These are phyloP conservation scores for Crithidia expoeki DNA, from an alignment of 208 protist species.

Conservation along the genomic window DNA sequence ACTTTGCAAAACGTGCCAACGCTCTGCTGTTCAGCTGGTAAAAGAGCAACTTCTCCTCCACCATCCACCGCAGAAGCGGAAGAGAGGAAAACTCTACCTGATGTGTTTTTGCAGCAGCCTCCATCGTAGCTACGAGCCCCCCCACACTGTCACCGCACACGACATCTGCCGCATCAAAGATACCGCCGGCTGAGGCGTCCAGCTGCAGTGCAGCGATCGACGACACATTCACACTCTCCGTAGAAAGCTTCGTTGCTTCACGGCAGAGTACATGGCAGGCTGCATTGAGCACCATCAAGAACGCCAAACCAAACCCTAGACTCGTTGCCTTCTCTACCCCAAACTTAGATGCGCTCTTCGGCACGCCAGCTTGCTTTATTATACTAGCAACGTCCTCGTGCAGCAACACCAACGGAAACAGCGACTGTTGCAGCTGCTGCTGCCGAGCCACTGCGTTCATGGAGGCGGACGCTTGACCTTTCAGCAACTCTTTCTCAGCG, in stretches of 20 bases:
- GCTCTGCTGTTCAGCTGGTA: slow-evolving; percentile 22
- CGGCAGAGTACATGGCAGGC: slow-evolving; percentile 46
- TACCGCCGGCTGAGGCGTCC: slow-evolving; percentile 49
- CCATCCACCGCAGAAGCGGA: slow-evolving; percentile 42
- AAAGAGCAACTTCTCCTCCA: slow-evolving; percentile 25
- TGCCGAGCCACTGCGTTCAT: neutral
- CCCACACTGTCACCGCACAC: slow-evolving; percentile 21
- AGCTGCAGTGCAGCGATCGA: slow-evolving; percentile 62
- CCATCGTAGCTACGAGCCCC: slow-evolving; percentile 22
- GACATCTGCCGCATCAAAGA: slow-evolving; percentile 56
- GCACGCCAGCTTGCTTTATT: neutral
- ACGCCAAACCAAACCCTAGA: slow-evolving; percentile 6
- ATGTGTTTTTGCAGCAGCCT: neutral
- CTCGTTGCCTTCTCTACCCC: neutral
- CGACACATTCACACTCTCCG: slow-evolving; percentile 51
- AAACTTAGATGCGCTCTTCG: too few relatives aligned
- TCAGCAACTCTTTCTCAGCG: neutral
- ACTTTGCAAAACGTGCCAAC: slow-evolving; percentile 15
- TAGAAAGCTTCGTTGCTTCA: slow-evolving; percentile 31
- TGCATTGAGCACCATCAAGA: slow-evolving; percentile 52
- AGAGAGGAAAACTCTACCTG: slow-evolving; percentile 29
- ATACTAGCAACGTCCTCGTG: neutral
- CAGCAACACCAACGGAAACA: slow-evolving; percentile 1
- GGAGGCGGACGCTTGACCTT: neutral
- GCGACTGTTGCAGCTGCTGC: neutral